Percentiles rank a stretch among this genome's conserved stretches.
Evolutionary conservation across 2,329 filamentous ascomycete species (phyloP).

Genomic region (Ascocoryne sarcoides): DNA sequence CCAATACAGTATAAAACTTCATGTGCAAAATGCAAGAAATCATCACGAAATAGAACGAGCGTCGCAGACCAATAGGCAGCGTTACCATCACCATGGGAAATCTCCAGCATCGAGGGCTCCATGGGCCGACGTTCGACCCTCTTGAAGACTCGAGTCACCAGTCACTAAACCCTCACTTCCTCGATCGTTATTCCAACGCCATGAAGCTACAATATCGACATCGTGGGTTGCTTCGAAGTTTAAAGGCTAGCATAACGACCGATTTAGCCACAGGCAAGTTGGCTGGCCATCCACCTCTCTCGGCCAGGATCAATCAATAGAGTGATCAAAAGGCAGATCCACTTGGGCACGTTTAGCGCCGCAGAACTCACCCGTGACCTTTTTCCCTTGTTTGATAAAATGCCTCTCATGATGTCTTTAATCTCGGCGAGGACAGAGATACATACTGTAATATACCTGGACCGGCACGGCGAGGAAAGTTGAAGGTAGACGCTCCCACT

Average conservation of each 20-base stretch:
- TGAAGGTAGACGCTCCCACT: neutral
- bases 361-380: conserved; percentile 16
- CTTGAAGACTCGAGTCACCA: neutral
- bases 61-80: conserved; percentile 11
- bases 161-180: neutral
- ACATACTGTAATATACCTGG: neutral
- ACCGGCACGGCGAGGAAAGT: neutral
- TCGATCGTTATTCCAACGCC: neutral
- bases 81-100: conserved; percentile 18
- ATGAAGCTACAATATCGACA: neutral
- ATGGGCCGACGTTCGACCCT: too few relatives aligned
- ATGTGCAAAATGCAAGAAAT: neutral
- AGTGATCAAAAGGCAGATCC: conserved; percentile 7
- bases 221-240: neutral
- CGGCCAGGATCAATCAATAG: conserved; percentile 2
- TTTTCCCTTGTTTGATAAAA: neutral
- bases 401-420: neutral
- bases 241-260: neutral
- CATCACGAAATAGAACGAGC: conserved; percentile 1
- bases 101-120: conserved; percentile 7
- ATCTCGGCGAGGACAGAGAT: neutral
- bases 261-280: conserved; percentile 1
- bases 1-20: neutral
- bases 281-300: conserved; percentile 11
- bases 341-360: conserved; percentile 17